Base-by-base conservation (phyloP, 179 eudicot species). In the Silene coronaria region DNA sequence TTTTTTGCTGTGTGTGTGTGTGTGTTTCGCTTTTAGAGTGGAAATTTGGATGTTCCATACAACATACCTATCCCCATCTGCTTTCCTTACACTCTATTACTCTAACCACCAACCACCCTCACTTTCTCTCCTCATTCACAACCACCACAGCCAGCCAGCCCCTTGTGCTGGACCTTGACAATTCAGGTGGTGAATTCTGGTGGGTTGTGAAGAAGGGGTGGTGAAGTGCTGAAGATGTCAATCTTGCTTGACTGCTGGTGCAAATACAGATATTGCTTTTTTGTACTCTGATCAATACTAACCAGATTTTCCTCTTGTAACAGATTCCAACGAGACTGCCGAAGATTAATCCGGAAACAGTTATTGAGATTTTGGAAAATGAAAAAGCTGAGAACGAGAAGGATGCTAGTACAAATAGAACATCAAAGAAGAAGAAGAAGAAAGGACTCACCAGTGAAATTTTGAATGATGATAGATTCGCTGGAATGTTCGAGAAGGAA, bases 301-400 rank as follows among this genome's bases (percentile, higher is more conserved):
- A 51, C 42, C 63, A 13, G 61, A 2, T 34, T 53, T 74, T 60
- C 53, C 71, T 72, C 61, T 59, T 71, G 17, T 70, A 80, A 83
- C 90, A 91, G 97, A 77, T 87, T 53, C 88, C 74, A 82, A 86
- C 79, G 80, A 91, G 76, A 70, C 85, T 91, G 74, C 97, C 97
- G 1, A 91, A 88, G 84, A 90, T 88, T 76, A 93, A 93, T 72
- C 84, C 83, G n/a, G 63, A 22, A 51, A 83, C 83, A 66, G 88
- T 81, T 19, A 70, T 76, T 28, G 79, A 80, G 70, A 74, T 91
- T 74, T 88, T 80, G 22, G 92, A 84, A 75, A 76, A 85, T 62
- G 92, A 91, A 72, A 92, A 84, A 73, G 88, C 80, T 51, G 91
- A 83, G 75, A 85, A 82, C 58, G 86, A 81, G 55, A 80, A 76